Conservation (phyloP, 2,329 filamentous ascomycete genomes). For the Thelonectria blattea region DNA sequence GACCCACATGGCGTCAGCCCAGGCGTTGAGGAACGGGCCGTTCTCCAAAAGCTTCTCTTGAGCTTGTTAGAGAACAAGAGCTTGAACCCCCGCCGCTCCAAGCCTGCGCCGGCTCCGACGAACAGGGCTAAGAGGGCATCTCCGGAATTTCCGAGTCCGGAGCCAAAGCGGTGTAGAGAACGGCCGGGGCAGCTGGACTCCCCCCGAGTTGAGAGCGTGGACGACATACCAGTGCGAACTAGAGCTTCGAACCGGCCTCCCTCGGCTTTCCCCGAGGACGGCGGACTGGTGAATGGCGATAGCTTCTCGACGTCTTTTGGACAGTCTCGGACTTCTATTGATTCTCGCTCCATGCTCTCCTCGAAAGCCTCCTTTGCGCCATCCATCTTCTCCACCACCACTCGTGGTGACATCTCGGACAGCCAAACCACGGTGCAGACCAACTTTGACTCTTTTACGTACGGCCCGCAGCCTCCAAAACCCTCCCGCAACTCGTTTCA, state of each 20-base stretch:
- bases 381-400: slow-evolving; percentile 43
- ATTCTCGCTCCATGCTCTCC: slow-evolving; percentile 38
- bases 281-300: slow-evolving; percentile 18
- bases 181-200: background rate
- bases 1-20: slow-evolving; percentile 33
- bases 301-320: slow-evolving; percentile 12
- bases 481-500: background rate
- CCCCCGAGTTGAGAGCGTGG: slow-evolving; percentile 20
- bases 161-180: slow-evolving; percentile 26
- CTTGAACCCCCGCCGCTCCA: background rate
- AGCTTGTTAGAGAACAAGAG: slow-evolving; percentile 26
- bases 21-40: slow-evolving; percentile 31
- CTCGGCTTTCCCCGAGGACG: slow-evolving; percentile 24
- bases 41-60: slow-evolving; percentile 36
- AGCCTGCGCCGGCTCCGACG: slow-evolving; percentile 5
- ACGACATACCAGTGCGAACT: slow-evolving; percentile 33
- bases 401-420: slow-evolving; percentile 29
- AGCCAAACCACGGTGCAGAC: slow-evolving; percentile 43
- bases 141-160: slow-evolving; percentile 27
- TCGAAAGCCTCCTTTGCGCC: slow-evolving; percentile 42
- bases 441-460: background rate
- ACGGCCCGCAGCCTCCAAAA: background rate
- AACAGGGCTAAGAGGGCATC: slow-evolving; percentile 33
- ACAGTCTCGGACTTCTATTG: slow-evolving; percentile 27
- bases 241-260: slow-evolving; percentile 16